Evolutionary conservation across 306 rosid genomes (phyloP).

Genomic region (Calophaca sinica): DNA sequence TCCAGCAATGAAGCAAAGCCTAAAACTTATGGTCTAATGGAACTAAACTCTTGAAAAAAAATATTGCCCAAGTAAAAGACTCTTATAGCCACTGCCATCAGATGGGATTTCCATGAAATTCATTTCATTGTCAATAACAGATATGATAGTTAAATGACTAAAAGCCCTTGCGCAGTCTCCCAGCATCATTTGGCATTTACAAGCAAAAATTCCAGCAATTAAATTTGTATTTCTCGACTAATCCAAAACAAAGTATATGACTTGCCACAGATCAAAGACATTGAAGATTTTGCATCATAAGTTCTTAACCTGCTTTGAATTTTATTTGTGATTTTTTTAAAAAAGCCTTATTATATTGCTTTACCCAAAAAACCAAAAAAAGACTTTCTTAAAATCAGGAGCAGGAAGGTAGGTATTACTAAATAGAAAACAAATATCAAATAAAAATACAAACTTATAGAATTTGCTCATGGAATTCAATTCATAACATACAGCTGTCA

Average conservation of each 20-base stretch:
- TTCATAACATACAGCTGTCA: background rate
- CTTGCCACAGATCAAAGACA: background rate
- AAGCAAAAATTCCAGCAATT: conserved; percentile 6
- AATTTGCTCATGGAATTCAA: conserved; percentile 21
- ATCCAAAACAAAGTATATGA: background rate
- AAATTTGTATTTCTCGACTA: conserved; percentile 20
- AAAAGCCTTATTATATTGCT: background rate
- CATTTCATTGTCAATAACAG: conserved; percentile 51
- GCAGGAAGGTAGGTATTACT: background rate
- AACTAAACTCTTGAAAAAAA: background rate
- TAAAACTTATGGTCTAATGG: background rate
- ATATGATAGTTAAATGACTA: conserved; percentile 47
- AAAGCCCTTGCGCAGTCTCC: conserved; percentile 70
- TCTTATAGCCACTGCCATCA: conserved; percentile 54
- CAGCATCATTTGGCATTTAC: conserved; percentile 58
- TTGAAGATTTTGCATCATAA: background rate
- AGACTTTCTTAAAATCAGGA: background rate
- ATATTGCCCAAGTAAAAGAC: background rate
- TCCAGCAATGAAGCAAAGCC: conserved; percentile 5
- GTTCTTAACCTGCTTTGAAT: too few relatives aligned
- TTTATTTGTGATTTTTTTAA: background rate
- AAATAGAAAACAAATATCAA: background rate
- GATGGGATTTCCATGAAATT: conserved; percentile 53
- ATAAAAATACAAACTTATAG: background rate
- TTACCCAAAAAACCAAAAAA: conserved; percentile 2